Conservation (phyloP, 2,329 filamentous ascomycete genomes). For the Aspergillus pseudoterreus region DNA sequence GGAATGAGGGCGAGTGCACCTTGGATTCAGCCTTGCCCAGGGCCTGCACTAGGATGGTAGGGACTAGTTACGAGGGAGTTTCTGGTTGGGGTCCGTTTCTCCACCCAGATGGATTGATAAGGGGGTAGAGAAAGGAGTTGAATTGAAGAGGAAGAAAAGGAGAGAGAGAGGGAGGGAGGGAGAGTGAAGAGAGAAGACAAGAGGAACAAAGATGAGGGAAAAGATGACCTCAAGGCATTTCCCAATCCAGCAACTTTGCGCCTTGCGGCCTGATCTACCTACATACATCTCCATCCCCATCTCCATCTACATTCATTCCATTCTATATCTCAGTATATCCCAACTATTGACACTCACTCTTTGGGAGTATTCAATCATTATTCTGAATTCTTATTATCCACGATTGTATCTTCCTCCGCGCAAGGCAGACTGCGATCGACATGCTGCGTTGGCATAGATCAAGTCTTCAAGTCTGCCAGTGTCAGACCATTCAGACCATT, state of each 20-base stretch:
- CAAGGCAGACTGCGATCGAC: too few relatives aligned
- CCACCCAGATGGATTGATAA: not conserved
- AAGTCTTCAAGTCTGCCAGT: too few relatives aligned
- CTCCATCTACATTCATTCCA: not conserved
- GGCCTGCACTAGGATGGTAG: not conserved
- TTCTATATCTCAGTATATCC: too few relatives aligned
- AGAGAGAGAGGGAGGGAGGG: not conserved
- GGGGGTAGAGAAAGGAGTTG: not conserved
- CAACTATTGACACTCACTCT: too few relatives aligned
- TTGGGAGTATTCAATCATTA: too few relatives aligned
- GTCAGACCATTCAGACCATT: too few relatives aligned
- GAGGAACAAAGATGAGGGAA: not conserved
- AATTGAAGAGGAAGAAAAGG: not conserved
- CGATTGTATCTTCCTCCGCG: too few relatives aligned
- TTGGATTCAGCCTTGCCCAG: slow-evolving; percentile 23
- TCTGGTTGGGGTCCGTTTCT: not conserved
- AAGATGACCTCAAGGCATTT: not conserved
- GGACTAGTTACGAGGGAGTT: too few relatives aligned
- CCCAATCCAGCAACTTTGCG: not conserved
- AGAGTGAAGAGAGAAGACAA: not conserved
- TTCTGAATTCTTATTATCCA: too few relatives aligned
- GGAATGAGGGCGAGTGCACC: slow-evolving; percentile 9
- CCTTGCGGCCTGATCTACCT: slow-evolving; percentile 3
- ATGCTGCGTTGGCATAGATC: too few relatives aligned
- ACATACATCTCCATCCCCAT: not conserved